Percentiles rank a stretch among this genome's conserved stretches.
Conservation (phyloP, 2,329 filamentous ascomycete genomes). For the Cyphellophora europaea region DNA sequence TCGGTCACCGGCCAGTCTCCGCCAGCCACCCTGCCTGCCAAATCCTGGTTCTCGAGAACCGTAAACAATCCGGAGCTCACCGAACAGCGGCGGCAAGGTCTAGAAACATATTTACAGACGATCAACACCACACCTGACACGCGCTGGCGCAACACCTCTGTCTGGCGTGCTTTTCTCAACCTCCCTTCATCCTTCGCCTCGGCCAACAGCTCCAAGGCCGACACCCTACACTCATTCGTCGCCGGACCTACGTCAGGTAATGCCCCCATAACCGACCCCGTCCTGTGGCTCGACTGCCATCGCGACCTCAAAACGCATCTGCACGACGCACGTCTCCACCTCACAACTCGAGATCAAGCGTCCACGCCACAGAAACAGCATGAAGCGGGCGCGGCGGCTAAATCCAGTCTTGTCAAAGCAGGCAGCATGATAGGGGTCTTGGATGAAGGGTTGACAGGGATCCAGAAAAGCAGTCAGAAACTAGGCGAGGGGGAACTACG, state of each 20-base stretch:
- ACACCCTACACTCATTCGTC: conserved; percentile 31
- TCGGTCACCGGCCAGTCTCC: conserved; percentile 42
- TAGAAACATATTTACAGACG: conserved; percentile 50
- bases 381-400: conserved; percentile 52
- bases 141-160: conserved; percentile 47
- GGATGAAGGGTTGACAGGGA: conserved; percentile 44
- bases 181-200: conserved; percentile 33
- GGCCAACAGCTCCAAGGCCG: conserved; percentile 18
- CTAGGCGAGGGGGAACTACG: conserved; percentile 54
- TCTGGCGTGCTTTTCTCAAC: conserved; percentile 51
- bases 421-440: conserved; percentile 45
- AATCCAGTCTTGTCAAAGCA: conserved; percentile 49
- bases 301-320: conserved; percentile 50
- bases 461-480: conserved; percentile 24
- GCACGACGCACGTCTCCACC: conserved; percentile 48
- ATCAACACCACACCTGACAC: conserved; percentile 48
- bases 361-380: conserved; percentile 51
- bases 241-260: conserved; percentile 24
- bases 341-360: conserved; percentile 53
- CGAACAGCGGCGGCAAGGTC: conserved; percentile 45
- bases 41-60: conserved; percentile 53
- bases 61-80: conserved; percentile 46
- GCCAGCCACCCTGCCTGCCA: conserved; percentile 45
- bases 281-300: conserved; percentile 54
- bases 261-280: conserved; percentile 39